Percentiles rank a stretch among this genome's conserved stretches.
These are phyloP conservation scores for Lasiodiplodia gonubiensis DNA, from an alignment of 2,329 filamentous ascomycete species.

Conservation along the genomic window DNA sequence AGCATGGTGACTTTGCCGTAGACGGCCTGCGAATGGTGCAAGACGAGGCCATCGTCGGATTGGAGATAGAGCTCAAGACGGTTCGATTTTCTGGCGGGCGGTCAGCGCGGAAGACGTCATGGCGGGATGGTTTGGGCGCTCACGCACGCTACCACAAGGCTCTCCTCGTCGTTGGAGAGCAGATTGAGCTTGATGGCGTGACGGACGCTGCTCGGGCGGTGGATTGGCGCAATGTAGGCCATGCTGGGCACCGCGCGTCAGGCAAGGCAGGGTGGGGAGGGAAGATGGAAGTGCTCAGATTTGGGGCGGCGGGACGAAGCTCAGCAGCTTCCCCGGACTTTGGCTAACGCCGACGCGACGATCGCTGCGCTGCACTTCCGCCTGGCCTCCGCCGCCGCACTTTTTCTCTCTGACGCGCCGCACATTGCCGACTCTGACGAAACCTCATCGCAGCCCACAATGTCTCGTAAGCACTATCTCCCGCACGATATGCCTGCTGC, in stretches of 20 bases:
- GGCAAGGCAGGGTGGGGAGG: not conserved
- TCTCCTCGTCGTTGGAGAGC: slow-evolving; percentile 74
- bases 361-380: slow-evolving; percentile 11
- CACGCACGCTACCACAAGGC: slow-evolving; percentile 83
- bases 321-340: slow-evolving; percentile 27
- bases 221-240: slow-evolving; percentile 94
- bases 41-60: slow-evolving; percentile 66
- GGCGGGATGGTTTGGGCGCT: not conserved
- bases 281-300: not conserved
- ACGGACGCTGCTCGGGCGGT: slow-evolving; percentile 87
- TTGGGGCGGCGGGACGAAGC: slow-evolving; percentile 5
- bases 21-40: slow-evolving; percentile 72
- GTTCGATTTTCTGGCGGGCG: slow-evolving; percentile 70
- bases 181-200: slow-evolving; percentile 85
- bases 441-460: slow-evolving; percentile 31
- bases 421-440: slow-evolving; percentile 33
- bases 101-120: slow-evolving; percentile 29
- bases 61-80: slow-evolving; percentile 82
- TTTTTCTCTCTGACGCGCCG: slow-evolving; percentile 22
- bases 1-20: slow-evolving; percentile 89
- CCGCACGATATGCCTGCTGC: slow-evolving; percentile 22
- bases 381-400: slow-evolving; percentile 5
- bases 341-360: slow-evolving; percentile 21
- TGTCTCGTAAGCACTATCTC: slow-evolving; percentile 37
- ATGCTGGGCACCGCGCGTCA: slow-evolving; percentile 56